Evolutionary conservation across 441 rosid species (phyloP).

Genomic region (Bocquillonia castaneifolia): DNA sequence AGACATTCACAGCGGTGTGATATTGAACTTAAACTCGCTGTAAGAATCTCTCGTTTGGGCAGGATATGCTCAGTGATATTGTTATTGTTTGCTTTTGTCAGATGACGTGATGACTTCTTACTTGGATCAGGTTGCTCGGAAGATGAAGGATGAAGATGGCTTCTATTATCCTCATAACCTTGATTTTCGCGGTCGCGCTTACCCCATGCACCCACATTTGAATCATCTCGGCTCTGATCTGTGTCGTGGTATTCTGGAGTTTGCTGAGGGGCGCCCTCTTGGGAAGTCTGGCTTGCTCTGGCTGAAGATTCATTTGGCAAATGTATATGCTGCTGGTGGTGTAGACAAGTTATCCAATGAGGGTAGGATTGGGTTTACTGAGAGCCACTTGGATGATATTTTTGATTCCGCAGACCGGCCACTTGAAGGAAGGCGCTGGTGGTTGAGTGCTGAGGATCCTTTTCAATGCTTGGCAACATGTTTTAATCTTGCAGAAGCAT

Average conservation of each 20-base stretch:
- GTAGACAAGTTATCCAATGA: slow-evolving; percentile 87
- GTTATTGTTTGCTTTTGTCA: slow-evolving; percentile 21
- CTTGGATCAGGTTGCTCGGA: slow-evolving; percentile 81
- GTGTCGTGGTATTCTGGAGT: slow-evolving; percentile 94
- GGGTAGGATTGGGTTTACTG: slow-evolving; percentile 75
- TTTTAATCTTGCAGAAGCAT: slow-evolving; percentile 80
- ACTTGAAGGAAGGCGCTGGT: slow-evolving; percentile 91
- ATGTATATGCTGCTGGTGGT: slow-evolving; percentile 83
- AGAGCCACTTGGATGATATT: slow-evolving; percentile 81
- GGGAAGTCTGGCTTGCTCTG: slow-evolving; percentile 80
- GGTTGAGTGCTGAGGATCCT: slow-evolving; percentile 97
- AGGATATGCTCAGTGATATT: slow-evolving; percentile 17
- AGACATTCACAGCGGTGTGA: slow-evolving; percentile 97
- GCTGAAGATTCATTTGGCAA: slow-evolving; percentile 97
- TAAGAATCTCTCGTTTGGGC: slow-evolving; percentile 41
- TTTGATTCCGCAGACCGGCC: slow-evolving; percentile 92
- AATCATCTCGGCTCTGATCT: slow-evolving; percentile 98
- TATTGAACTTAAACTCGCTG: slow-evolving; percentile 87
- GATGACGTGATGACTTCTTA: slow-evolving; percentile 25
- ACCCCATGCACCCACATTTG: slow-evolving; percentile 95
- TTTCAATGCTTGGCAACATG: slow-evolving; percentile 94
- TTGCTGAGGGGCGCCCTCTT: slow-evolving; percentile 88
- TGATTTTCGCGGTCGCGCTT: slow-evolving; percentile 99
- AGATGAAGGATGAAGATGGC: slow-evolving; percentile 89
- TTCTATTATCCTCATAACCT: slow-evolving; percentile 94